Evolutionary conservation across 129 eudicot species (phyloP), one percentile per base, ranked within the genome.

Genomic region (Lactuca sativa): DNA sequence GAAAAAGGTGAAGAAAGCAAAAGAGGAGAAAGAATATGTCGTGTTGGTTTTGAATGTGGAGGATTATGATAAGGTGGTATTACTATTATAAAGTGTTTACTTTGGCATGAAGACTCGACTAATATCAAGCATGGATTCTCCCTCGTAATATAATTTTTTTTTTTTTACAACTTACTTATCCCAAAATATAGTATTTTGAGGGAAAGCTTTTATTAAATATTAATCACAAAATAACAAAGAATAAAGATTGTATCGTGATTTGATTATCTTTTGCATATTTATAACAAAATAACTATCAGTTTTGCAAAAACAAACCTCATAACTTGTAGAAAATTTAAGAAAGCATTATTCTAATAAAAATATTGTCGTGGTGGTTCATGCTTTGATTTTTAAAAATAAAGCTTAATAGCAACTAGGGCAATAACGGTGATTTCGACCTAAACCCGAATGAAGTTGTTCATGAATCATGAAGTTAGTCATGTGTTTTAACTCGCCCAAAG

Each of bases 41-140:
- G 32, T 47, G 67, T 59, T 62, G 76, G 69, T 62, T 41, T 37
- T 61, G 69, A 61, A 72, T 72, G 68, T 17, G 76, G 48, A 9
- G 49, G 65, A 59, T 59, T 62, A 6, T 40, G 61, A 49, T 51
- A 18, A 53, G 69, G 71, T 53, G 13, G 54, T 30, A 75, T 56
- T 52, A 59, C 21, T 30, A 75, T 56, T 52, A 59, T 38, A 75
- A 82, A 77, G 76, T 59, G 67, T 13, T 85, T 88, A 57, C 95
- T 88, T 88, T 88, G 88, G 75, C 62, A 77, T 25, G 75, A 88
- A 88, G 90, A 77, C 61, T 72, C 30, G 30, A 25, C 2, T 12
- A 41, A 34, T 3, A 57, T 16, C 21, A 44, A 64, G 56, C 56
- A 15, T 21, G 40, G 56, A 9, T 12, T 1, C 30, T 10, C 3